Base-by-base conservation (phyloP, 352 stramenopile species). In the Globisporangium canariense region DNA sequence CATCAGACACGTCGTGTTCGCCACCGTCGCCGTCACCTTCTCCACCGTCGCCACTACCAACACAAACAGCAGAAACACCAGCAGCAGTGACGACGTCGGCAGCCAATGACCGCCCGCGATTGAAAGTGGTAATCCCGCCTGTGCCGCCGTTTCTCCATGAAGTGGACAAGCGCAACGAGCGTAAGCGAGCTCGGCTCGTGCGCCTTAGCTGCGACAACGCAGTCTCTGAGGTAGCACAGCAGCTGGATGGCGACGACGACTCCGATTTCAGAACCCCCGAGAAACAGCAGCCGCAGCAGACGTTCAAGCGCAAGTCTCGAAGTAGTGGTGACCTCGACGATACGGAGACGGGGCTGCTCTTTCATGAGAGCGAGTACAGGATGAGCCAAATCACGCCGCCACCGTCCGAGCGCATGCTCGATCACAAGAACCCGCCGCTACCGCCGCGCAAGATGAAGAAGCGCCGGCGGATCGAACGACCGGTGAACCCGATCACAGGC, bases 321-420 rank as follows among this genome's bases (percentile, higher is more conserved):
- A 25, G 49, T 1, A 18, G 49, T 3, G 30, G 43, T 13, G 45
- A 34, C 25, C 20, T 57, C 8, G 64, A 68, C 32, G 57, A 65
- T 7, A 53, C 58, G 20, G 67, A 58, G 49, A 65, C 62, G 54
- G 73, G 64, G 32, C 43, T 79, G 51, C 57, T 67, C 34, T 65
- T 64, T 47, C 58, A 74, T 38, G 55, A 58, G 20, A 75, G 60
- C 10, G 71, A 83, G 25, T 60, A 61, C 49, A 66, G 76, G 9
- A 67, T 74, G 36, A 66, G 78, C 5, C 81, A 89, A 64, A 76
- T 88, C 47, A 90, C 81, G 32, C 81, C 81, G 22, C 81, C 81
- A 13, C 81, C 81, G 30, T 90, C 81, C 1, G 69, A 77, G 25
- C 78, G 81, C 41, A 90, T 90, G 81, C 65, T 88, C 30, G 79